Evolutionary conservation across 805 yeast genomes (phyloP).

Genomic region (Kodamaea restingae): DNA sequence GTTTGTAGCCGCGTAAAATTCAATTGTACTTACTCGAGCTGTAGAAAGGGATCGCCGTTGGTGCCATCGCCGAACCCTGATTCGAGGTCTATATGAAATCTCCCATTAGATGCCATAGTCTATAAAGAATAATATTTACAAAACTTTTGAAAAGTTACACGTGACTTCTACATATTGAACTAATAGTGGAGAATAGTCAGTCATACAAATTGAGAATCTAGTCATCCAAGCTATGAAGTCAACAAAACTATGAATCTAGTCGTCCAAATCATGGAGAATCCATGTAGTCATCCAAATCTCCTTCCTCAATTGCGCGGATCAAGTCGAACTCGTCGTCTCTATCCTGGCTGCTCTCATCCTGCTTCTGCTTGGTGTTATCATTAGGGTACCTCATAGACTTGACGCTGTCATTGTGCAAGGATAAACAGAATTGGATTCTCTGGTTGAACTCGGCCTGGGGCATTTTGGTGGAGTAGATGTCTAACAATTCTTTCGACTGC

Average conservation of each 20-base stretch:
- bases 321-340: slow-evolving; percentile 41
- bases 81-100: slow-evolving; percentile 21
- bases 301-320: slow-evolving; percentile 50
- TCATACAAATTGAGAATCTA: too few relatives aligned
- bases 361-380: slow-evolving; percentile 28
- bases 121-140: background rate
- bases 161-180: background rate
- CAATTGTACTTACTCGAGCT: slow-evolving; percentile 41
- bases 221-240: too few relatives aligned
- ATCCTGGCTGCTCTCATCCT: slow-evolving; percentile 29
- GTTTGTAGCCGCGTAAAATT: too few relatives aligned
- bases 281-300: slow-evolving; percentile 50
- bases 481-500: slow-evolving; percentile 83
- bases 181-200: too few relatives aligned
- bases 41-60: slow-evolving; percentile 35
- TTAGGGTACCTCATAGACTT: slow-evolving; percentile 91
- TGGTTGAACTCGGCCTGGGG: slow-evolving; percentile 90
- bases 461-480: slow-evolving; percentile 79
- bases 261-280: slow-evolving; percentile 27
- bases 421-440: slow-evolving; percentile 88
- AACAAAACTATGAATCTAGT: too few relatives aligned
- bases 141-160: background rate
- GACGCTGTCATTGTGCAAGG: slow-evolving; percentile 85
- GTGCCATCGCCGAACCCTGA: slow-evolving; percentile 27
- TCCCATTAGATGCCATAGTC: slow-evolving; percentile 5